phyloP scores from a whole-genome alignment of 106 monocot species.

The Allium cepa region DNA sequence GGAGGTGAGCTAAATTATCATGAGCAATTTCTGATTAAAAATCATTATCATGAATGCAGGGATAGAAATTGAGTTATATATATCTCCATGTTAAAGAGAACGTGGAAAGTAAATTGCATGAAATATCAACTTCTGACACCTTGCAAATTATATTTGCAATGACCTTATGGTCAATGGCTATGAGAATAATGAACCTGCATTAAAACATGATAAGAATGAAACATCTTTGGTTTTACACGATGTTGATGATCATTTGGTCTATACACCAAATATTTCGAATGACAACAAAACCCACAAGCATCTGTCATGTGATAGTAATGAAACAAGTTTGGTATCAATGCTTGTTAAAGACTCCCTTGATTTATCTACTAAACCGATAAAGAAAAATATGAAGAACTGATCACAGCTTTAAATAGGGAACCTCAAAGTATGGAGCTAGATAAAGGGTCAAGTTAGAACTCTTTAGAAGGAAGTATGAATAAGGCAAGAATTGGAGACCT shows the following conservation, averaged over 20 bases:
- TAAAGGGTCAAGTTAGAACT: not conserved
- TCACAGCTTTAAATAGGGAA: not conserved
- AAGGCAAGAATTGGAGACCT: conserved; percentile 1
- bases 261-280: too few relatives aligned
- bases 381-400: not conserved
- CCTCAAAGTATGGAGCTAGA: conserved; percentile 4
- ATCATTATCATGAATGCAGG: conserved; percentile 23
- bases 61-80: conserved; percentile 5
- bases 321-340: not conserved
- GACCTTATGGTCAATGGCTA: not conserved
- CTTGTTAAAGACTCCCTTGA: not conserved
- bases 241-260: too few relatives aligned
- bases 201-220: conserved; percentile 8
- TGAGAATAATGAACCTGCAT: not conserved
- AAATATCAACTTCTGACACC: not conserved
- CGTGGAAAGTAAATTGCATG: not conserved
- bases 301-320: not conserved
- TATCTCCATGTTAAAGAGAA: conserved; percentile 15
- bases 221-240: not conserved
- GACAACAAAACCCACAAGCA: too few relatives aligned
- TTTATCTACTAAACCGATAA: not conserved
- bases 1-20: too few relatives aligned
- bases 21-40: too few relatives aligned
- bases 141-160: not conserved
- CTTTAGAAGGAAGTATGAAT: not conserved